Conservation (phyloP, 2,329 filamentous ascomycete genomes). For the Hymenoscyphus fructigenus region DNA sequence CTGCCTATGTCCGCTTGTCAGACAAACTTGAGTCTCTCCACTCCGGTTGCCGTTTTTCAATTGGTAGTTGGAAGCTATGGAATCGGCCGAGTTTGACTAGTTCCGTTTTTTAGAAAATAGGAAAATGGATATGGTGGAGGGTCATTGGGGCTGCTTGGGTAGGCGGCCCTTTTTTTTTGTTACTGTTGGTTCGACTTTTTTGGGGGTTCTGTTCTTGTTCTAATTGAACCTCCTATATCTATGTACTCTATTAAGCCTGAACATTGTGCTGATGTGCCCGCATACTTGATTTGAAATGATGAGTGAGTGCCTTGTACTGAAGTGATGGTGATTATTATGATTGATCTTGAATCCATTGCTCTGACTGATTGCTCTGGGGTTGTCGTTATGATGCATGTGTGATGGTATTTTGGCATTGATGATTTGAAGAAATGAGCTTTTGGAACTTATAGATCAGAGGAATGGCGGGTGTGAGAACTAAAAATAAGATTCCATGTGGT, state of each 20-base stretch:
- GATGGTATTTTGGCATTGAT: no score
- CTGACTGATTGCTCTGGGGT: no score
- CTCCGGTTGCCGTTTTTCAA: neutral
- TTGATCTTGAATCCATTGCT: no score
- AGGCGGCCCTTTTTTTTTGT: neutral
- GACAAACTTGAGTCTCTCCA: neutral
- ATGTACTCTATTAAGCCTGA: conserved; percentile 3
- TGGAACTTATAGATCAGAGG: no score
- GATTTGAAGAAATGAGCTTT: no score
- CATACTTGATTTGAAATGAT: neutral
- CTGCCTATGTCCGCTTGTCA: neutral
- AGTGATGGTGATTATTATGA: no score
- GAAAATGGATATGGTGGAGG: neutral
- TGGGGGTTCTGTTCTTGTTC: neutral
- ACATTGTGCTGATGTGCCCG: neutral
- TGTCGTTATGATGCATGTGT: no score
- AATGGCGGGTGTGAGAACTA: no score
- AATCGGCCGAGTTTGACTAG: neutral
- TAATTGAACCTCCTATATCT: conserved; percentile 2
- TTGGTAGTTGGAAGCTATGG: neutral
- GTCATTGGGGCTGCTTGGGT: neutral
- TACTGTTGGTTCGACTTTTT: neutral
- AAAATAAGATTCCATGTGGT: no score
- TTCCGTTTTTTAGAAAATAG: neutral
- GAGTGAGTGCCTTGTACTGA: no score